These are phyloP conservation scores for Colletotrichum sp. DNA, from an alignment of 2,329 filamentous ascomycete species.

Conservation along the genomic window DNA sequence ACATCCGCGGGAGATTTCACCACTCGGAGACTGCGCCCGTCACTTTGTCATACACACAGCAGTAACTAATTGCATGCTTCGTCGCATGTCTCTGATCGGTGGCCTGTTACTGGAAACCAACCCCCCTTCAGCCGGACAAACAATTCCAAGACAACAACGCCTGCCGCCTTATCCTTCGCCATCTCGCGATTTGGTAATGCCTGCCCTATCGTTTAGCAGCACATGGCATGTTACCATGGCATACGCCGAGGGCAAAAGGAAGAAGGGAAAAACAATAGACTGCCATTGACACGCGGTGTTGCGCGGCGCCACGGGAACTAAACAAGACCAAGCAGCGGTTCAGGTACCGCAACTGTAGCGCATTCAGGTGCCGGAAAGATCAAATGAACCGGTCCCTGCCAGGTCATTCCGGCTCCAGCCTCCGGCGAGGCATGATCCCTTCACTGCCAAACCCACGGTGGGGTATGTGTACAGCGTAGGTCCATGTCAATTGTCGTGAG, in stretches of 20 bases:
- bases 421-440: slow-evolving; percentile 1
- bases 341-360: neutral
- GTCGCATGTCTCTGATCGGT: neutral
- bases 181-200: neutral
- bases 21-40: neutral
- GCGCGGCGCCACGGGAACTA: neutral
- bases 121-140: neutral
- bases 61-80: neutral
- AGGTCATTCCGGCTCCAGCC: neutral
- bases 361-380: neutral
- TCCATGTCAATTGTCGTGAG: neutral
- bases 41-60: neutral
- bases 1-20: neutral
- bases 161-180: neutral
- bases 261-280: neutral
- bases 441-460: neutral
- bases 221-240: neutral
- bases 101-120: neutral
- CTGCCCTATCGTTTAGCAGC: neutral
- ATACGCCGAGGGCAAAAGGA: neutral
- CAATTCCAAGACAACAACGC: neutral
- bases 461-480: neutral
- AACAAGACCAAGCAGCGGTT: neutral
- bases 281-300: neutral
- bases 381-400: slow-evolving; percentile 1